Conservation (phyloP, 495 filamentous ascomycete genomes). For the Glarea lozoyensis region DNA sequence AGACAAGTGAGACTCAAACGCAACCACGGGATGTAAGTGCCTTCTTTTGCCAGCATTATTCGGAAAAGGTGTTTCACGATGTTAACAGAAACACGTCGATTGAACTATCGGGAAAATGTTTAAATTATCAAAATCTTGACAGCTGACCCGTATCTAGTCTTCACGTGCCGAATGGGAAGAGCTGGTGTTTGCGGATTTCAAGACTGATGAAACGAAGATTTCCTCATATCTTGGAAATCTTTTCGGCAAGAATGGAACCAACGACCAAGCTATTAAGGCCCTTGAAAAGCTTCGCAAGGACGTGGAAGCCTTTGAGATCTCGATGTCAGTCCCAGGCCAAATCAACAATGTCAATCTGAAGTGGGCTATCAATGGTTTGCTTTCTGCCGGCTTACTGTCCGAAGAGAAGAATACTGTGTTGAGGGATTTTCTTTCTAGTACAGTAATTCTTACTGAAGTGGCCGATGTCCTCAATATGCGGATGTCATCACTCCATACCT, state of each 20-base stretch:
- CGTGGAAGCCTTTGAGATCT: constrained; percentile 35
- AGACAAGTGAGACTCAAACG: too few species aligned
- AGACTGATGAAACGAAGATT: constrained; percentile 37
- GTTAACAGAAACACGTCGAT: too few species aligned
- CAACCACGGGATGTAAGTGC: too few species aligned
- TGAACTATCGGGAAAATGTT: too few species aligned
- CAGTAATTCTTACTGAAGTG: constrained; percentile 48
- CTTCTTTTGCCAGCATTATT: too few species aligned
- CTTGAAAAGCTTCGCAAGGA: constrained; percentile 34
- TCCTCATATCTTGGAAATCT: constrained; percentile 40
- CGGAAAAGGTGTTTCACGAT: too few species aligned
- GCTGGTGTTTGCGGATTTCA: constrained; percentile 42
- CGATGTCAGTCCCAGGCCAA: constrained; percentile 26
- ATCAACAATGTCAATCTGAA: constrained; percentile 33
- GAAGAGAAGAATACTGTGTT: constrained; percentile 50
- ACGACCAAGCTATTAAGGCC: constrained; percentile 26
- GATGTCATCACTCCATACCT: constrained; percentile 45
- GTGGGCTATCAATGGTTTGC: constrained; percentile 45
- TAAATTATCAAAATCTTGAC: too few species aligned
- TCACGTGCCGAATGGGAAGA: constrained; percentile 44
- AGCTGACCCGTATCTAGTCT: constrained; percentile 42
- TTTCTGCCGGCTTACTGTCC: constrained; percentile 46
- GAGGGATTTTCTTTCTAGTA: constrained; percentile 50
- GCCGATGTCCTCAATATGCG: constrained; percentile 63
- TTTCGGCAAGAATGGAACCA: constrained; percentile 33